Base-by-base conservation (phyloP, 805 yeast species). In the Metschnikowia amazonensis region DNA sequence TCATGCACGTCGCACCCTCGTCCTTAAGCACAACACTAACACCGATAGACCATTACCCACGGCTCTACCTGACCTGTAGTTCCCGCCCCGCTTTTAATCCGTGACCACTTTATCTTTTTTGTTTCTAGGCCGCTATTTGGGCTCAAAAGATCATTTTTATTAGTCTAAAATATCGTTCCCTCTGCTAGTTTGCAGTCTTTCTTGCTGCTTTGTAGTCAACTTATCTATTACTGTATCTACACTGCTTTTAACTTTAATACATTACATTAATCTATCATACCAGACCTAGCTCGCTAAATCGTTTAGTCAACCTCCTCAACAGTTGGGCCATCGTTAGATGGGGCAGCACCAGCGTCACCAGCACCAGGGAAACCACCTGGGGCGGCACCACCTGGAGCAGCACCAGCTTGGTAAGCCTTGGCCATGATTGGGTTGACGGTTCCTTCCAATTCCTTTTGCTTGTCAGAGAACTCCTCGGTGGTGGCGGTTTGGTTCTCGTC, bases 391-490 rank as follows among this genome's bases (percentile, higher is more conserved):
- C 79, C 86, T 63, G 85, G 82, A 56, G 83, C 84, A 70, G 89
- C 95, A 69, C 89, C 95, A 58, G 84, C 89, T 72, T 87, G 94
- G 84, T 92, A 92, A 80, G 94, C 89, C 81, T 90, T 89, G 70
- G 89, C 81, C 89, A 90, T 85, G 75, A 90, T 88, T 71, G 97
- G 97, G 81, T 90, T 90, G 59, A 96, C 96, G 72, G 84, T 78
- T 60, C 81, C 85, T 79, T 92, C 97, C 64, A 90, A 83, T 75
- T 89, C 97, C 84, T 90, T 90, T 79, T 89, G 95, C 78, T 80
- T 85, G 74, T 86, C 96, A 65, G 81, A 78, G 71, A 74, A 90
- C 79, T 90, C 98, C 67, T 92, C 97, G 49, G 87, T 81, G 45
- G 96, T 70, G 59, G 96, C 97, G 56, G 97, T 80, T 74, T 85